Base-by-base conservation (phyloP, 2,329 filamentous ascomycete genomes). In the Aspergillus texensis region DNA sequence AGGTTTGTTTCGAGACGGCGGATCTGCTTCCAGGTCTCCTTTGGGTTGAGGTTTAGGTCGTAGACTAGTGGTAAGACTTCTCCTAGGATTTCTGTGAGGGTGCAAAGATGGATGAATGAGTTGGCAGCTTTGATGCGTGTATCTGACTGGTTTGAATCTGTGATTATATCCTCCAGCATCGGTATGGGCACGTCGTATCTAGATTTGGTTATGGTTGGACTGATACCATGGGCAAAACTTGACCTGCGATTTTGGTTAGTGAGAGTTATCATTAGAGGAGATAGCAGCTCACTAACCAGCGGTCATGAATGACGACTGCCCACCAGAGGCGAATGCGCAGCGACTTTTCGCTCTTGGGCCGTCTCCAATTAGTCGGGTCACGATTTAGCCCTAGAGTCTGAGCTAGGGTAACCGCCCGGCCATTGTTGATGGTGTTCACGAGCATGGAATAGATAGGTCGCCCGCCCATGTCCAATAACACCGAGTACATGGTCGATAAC, bases 301-400 rank as follows among this genome's bases (percentile, higher is more conserved):
- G 78, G 67, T 87, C 85, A 50, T 85, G 80, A 6, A 86, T 77
- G 8, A 85, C 65, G 1, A 86, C 70, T 14, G 79, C 79, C 84
- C 85, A 86, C 85, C 85, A 87, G 4, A 85, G 79, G 58, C 82
- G 79, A 68, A 84, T 82, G 30, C 85, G 74, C 3, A 84, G 65
- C 12, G 77, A 72, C 70, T 86, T 86, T 65, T 86, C 84, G 0
- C 77, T 71, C 4, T 75, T 67, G 0, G 81, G 75, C 16, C 86
- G 80, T 52, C 83, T 80, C 85, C 85, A 87, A 4, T 73, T 74
- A 11, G 78, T 69, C 0, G 84, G 82, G 61, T 85, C 79, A 12
- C 82, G 80, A 63, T 87, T 86, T n/a, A 87, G 69, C 0, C 85
- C 85, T 0, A 87, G 73, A 1, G 81, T 83, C 65, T 86, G 80